Evolutionary conservation across 805 yeast species (phyloP), one percentile per base, ranked within the genome.

Genomic region (Scheffersomyces amazonensis): DNA sequence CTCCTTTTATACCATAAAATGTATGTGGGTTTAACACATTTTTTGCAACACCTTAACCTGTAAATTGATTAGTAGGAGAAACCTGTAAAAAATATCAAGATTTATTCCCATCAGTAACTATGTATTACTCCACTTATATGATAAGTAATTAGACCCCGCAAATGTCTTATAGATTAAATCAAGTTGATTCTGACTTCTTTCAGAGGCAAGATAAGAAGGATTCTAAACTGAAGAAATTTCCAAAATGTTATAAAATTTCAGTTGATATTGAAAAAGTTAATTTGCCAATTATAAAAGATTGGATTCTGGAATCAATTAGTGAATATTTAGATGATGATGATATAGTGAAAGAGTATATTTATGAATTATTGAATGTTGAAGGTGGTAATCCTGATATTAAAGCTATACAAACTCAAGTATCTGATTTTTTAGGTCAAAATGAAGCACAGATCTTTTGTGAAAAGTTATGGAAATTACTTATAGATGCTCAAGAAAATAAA

Each of bases 271-370:
- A 53, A 12, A 69, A 64, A 43, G 68, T 76, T 21, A 64, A 74
- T 44, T 43, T 59, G 32, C 46, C 40, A 0, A 59, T 70, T n/a
- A 56, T 76, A 3, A 54, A 60, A 34, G 43, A 44, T 12, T 76
- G 80, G 76, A 58, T 75, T 15, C 47, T 43, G 2, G 47, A 50
- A 3, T 47, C 54, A 34, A 39, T 75, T 21, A 52, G 60, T 12
- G 50, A 59, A 32, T 52, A 61, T 9, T 50, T 75, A 10, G 77
- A 77, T 0, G 79, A 73, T 32, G 82, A 77, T 45, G 82, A 76
- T 17, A 68, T 76, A 3, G 61, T 71, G 5, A 56, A 63, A 2
- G 78, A 71, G 28, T 75, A 72, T 39, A 51, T 71, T 3, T 53
- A 55, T 34, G 79, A 77, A 48, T 51, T 76, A 32, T 49, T 77